phyloP scores from a whole-genome alignment of 441 rosid species.

The Pelargonium myrrhifolium region DNA sequence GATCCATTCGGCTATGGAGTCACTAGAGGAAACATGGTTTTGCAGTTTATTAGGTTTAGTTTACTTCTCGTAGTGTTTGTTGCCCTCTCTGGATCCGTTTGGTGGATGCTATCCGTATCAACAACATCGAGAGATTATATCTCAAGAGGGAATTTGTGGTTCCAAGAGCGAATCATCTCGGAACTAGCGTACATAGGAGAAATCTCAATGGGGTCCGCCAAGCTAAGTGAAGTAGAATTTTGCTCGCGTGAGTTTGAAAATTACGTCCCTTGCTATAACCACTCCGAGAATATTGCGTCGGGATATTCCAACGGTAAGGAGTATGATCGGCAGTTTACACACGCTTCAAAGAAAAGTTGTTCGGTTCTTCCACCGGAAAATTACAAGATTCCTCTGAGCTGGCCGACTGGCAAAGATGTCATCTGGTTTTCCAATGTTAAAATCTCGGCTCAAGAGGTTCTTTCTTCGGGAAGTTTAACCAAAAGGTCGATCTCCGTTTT shows the following conservation, averaged over 20 bases:
- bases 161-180: constrained; percentile 81
- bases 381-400: constrained; percentile 84
- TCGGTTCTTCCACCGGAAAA: constrained; percentile 62
- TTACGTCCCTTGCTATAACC: constrained; percentile 79
- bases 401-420: constrained; percentile 97
- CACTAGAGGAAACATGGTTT: constrained; percentile 47
- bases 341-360: constrained; percentile 50
- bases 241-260: constrained; percentile 65
- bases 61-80: constrained; percentile 54
- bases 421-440: constrained; percentile 91
- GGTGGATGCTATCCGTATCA: constrained; percentile 87
- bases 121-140: constrained; percentile 66
- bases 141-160: constrained; percentile 60
- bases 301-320: constrained; percentile 49
- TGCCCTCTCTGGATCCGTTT: constrained; percentile 79
- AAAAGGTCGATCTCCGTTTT: constrained; percentile 51
- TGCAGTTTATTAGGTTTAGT: constrained; percentile 62
- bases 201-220: constrained; percentile 68
- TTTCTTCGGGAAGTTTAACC: constrained; percentile 90
- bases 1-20: constrained; percentile 46
- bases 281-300: constrained; percentile 49
- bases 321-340: constrained; percentile 60
- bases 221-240: constrained; percentile 67
- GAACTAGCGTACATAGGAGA: constrained; percentile 90
- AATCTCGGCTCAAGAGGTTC: constrained; percentile 84